Conservation (phyloP, 441 rosid species). For the Adansonia rubrostipa region DNA sequence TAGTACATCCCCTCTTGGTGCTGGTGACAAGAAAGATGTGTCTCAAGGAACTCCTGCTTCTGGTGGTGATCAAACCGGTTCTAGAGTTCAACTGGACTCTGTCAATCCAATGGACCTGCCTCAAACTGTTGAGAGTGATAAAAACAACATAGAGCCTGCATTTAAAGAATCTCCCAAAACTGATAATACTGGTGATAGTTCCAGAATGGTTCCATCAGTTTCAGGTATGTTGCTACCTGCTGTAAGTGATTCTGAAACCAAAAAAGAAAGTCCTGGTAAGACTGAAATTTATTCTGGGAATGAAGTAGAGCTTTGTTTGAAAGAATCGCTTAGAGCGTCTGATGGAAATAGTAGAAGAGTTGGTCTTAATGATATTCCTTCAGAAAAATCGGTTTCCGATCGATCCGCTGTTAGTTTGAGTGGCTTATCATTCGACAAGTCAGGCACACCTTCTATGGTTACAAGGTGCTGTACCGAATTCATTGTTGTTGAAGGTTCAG, state of each 20-base stretch:
- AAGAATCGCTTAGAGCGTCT: neutral
- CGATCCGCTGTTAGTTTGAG: neutral
- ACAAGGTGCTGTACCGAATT: neutral
- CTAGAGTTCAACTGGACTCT: neutral
- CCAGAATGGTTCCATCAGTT: neutral
- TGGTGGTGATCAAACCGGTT: slow-evolving; percentile 13
- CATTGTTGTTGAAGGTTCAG: slow-evolving; percentile 1
- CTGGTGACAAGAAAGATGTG: slow-evolving; percentile 6
- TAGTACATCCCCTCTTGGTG: neutral
- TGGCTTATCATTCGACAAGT: neutral
- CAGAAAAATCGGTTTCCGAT: slow-evolving; percentile 4
- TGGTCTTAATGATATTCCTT: slow-evolving; percentile 6
- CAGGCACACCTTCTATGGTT: slow-evolving; percentile 5
- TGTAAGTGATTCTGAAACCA: slow-evolving; percentile 6
- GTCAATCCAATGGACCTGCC: neutral
- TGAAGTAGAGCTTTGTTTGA: neutral
- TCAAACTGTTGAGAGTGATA: slow-evolving; percentile 8
- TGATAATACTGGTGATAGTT: neutral
- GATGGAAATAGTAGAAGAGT: neutral
- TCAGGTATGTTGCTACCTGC: slow-evolving; percentile 7
- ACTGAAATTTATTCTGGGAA: neutral
- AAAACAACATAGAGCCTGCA: neutral
- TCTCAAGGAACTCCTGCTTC: slow-evolving; percentile 9
- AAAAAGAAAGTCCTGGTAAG: slow-evolving; percentile 2
- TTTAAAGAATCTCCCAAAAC: slow-evolving; percentile 1